Evolutionary conservation across 306 rosid genomes (phyloP).

Genomic region (Lupinus albus): DNA sequence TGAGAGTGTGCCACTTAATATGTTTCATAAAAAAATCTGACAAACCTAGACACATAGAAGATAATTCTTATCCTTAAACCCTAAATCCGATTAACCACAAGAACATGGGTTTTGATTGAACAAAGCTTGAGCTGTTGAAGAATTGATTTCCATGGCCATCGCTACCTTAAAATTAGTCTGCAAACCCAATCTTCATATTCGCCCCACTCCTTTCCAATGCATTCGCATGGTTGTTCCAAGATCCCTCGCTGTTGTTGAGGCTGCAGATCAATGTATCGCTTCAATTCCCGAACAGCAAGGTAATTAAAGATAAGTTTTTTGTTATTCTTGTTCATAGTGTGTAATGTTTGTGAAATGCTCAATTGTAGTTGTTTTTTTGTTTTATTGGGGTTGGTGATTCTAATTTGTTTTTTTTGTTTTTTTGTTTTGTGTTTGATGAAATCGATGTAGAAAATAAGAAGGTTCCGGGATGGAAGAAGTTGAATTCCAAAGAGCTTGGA

Average conservation of each 20-base stretch:
- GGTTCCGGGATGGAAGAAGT: slow-evolving; percentile 59
- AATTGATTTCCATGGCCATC: slow-evolving; percentile 54
- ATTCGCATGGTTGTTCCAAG: slow-evolving; percentile 52
- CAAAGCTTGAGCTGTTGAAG: slow-evolving; percentile 3
- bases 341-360: not conserved
- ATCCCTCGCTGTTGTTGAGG: slow-evolving; percentile 51
- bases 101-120: slow-evolving; percentile 5
- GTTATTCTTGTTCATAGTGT: not conserved
- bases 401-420: not conserved
- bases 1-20: not conserved
- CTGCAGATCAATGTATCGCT: slow-evolving; percentile 37
- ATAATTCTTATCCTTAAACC: slow-evolving; percentile 44
- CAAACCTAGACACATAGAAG: too few species aligned
- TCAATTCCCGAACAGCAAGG: slow-evolving; percentile 44
- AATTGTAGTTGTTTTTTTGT: slow-evolving; percentile 10
- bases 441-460: slow-evolving; percentile 46
- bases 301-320: slow-evolving; percentile 38
- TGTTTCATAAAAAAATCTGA: not conserved
- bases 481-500: slow-evolving; percentile 77
- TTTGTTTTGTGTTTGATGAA: slow-evolving; percentile 9
- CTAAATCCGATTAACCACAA: slow-evolving; percentile 25
- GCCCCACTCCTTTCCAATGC: slow-evolving; percentile 50
- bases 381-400: slow-evolving; percentile 27
- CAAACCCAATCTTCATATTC: slow-evolving; percentile 51
- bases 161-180: slow-evolving; percentile 48